Percentiles rank a stretch among this genome's conserved stretches.
These are phyloP conservation scores for Micractinium sp. DNA, from an alignment of 139 green algal species.

Conservation along the genomic window DNA sequence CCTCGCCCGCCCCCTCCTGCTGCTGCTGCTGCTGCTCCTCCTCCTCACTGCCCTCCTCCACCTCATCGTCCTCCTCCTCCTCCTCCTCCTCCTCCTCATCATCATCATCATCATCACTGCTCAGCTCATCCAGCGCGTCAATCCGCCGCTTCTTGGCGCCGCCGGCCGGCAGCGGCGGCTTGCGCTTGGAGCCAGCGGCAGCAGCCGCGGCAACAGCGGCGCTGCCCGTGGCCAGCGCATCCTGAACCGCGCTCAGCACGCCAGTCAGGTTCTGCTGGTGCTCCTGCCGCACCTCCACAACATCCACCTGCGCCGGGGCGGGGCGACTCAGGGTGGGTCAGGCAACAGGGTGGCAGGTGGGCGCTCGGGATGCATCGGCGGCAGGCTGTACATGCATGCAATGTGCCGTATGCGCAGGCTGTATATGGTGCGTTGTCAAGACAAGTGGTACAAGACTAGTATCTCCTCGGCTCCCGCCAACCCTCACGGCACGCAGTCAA, in stretches of 20 bases:
- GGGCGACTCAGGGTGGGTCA: background rate
- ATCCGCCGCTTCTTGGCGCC: conserved; percentile 14
- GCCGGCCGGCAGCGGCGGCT: background rate
- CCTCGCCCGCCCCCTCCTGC: background rate
- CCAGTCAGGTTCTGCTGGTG: conserved; percentile 34
- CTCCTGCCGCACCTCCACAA: conserved; percentile 58
- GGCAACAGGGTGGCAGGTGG: too few species aligned
- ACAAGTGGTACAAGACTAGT: too few species aligned
- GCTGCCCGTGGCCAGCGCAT: conserved; percentile 34
- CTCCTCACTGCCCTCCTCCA: background rate
- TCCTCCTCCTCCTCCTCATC: conserved; percentile 3
- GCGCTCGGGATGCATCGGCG: too few species aligned
- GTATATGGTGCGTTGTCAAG: too few species aligned
- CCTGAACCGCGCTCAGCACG: conserved; percentile 53
- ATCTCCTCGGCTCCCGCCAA: too few species aligned
- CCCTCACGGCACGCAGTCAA: too few species aligned
- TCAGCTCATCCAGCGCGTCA: conserved; percentile 12
- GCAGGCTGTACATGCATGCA: too few species aligned
- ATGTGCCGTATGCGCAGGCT: too few species aligned
- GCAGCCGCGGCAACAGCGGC: background rate
- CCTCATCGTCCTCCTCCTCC: conserved; percentile 1
- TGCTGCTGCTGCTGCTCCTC: background rate
- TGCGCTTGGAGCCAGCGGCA: background rate
- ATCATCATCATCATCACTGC: conserved; percentile 22
- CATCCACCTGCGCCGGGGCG: conserved; percentile 53